A percentile compares a stretch with the other conserved stretches of the same genome.
Conservation (phyloP, 805 yeast genomes). For the Candida anglica region DNA sequence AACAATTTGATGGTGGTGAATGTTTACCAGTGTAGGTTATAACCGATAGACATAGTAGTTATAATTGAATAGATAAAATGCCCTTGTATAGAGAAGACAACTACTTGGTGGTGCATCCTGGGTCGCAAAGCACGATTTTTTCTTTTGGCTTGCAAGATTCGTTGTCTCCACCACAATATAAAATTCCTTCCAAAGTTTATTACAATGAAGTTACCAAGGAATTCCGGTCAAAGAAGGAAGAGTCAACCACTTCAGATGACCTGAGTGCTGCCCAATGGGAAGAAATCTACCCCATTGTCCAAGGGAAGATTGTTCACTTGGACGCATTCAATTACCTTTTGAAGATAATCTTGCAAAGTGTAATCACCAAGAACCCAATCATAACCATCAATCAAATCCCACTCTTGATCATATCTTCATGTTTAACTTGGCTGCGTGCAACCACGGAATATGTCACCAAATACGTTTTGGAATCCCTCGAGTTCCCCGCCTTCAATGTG, state of each 20-base stretch:
- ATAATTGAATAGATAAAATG: no score
- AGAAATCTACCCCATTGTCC: conserved; percentile 59
- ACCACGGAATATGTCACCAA: conserved; percentile 69
- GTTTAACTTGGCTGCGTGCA: conserved; percentile 60
- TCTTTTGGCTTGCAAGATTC: conserved; percentile 78
- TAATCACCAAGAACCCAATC: conserved; percentile 33
- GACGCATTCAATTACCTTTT: conserved; percentile 67
- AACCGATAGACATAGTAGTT: no score
- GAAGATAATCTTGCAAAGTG: conserved; percentile 39
- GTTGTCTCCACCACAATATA: conserved; percentile 68
- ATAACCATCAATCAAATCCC: conserved; percentile 66
- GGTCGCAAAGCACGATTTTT: conserved; percentile 69
- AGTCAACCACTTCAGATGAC: conserved; percentile 1
- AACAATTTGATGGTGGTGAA: no score
- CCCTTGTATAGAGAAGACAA: conserved; percentile 43
- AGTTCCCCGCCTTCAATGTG: conserved; percentile 67
- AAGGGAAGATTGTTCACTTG: conserved; percentile 62
- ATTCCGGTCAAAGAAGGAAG: conserved; percentile 37
- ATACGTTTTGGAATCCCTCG: conserved; percentile 69
- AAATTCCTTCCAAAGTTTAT: conserved; percentile 76
- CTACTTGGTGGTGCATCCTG: conserved; percentile 67
- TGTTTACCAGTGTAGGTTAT: no score
- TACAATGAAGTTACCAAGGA: conserved; percentile 32
- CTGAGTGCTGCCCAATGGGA: conserved; percentile 17
- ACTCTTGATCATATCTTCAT: conserved; percentile 60